phyloP scores from a whole-genome alignment of 805 yeast species.

The Yarrowia hollandica region DNA sequence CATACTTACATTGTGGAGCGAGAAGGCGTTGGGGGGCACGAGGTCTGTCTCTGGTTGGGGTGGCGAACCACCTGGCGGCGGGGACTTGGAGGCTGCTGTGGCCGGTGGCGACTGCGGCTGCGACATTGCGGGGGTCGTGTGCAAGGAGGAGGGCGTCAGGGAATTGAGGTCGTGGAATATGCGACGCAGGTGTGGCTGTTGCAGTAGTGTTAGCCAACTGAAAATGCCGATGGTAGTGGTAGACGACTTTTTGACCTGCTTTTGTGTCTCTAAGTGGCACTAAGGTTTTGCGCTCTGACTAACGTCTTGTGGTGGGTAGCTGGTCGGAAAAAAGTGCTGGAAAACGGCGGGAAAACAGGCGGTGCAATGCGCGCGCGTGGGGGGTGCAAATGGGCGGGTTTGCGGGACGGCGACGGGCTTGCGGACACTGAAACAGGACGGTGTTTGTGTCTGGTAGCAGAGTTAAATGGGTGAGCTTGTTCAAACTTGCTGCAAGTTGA shows the following conservation, averaged over 20 bases:
- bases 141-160: background rate
- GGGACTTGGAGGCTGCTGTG: slow-evolving; percentile 1
- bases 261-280: slow-evolving; percentile 27
- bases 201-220: slow-evolving; percentile 24
- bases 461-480: slow-evolving; percentile 26
- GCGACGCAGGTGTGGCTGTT: slow-evolving; percentile 20
- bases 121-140: slow-evolving; percentile 4
- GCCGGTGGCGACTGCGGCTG: slow-evolving; percentile 26
- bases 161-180: too few relatives aligned
- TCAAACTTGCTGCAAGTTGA: slow-evolving; percentile 25
- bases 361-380: background rate
- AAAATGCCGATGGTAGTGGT: slow-evolving; percentile 5
- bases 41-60: slow-evolving; percentile 18
- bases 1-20: slow-evolving; percentile 22
- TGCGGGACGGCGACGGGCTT: too few relatives aligned
- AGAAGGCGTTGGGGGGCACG: slow-evolving; percentile 19
- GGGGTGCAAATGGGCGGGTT: background rate
- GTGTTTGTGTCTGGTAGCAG: background rate
- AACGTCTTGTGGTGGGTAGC: slow-evolving; percentile 1
- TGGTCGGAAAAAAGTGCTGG: background rate
- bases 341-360: too few relatives aligned
- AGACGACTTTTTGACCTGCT: slow-evolving; percentile 14
- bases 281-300: slow-evolving; percentile 10
- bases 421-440: too few relatives aligned
- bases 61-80: slow-evolving; percentile 25